Conservation (phyloP, 2,329 filamentous ascomycete species). For the Bimuria novae-zelandiae region DNA sequence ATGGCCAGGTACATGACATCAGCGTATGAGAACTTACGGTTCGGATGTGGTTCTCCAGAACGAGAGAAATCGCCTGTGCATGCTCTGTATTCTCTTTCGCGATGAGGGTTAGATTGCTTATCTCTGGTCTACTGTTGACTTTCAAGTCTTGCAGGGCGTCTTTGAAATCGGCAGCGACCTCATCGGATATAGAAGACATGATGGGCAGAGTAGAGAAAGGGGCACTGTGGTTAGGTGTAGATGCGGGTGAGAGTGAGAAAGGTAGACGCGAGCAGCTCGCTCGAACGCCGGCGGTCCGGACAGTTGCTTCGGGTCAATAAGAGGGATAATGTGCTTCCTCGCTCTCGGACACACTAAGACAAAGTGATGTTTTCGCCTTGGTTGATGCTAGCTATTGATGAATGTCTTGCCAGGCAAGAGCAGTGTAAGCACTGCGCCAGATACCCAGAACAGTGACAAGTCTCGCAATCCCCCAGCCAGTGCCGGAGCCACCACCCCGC, state of each 20-base stretch:
- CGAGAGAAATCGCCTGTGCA: slow-evolving; percentile 88
- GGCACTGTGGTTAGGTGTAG: slow-evolving; percentile 30
- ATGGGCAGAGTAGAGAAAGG: slow-evolving; percentile 46
- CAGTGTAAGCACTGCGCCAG: slow-evolving; percentile 38
- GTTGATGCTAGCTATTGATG: slow-evolving; percentile 53
- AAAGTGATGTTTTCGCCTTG: slow-evolving; percentile 48
- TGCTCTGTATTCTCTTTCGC: slow-evolving; percentile 97
- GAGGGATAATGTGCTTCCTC: slow-evolving; percentile 48
- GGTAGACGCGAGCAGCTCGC: slow-evolving; percentile 26
- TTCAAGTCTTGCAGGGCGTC: slow-evolving; percentile 90
- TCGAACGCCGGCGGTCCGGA: slow-evolving; percentile 28
- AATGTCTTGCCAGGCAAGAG: slow-evolving; percentile 35
- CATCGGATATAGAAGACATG: slow-evolving; percentile 74
- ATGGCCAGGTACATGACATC: not conserved
- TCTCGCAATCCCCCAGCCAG: slow-evolving; percentile 40
- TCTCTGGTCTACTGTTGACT: slow-evolving; percentile 90
- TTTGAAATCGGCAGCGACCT: slow-evolving; percentile 94
- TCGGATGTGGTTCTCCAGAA: slow-evolving; percentile 90
- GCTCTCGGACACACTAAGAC: slow-evolving; percentile 46
- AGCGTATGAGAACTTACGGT: slow-evolving; percentile 68
- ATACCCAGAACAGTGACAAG: slow-evolving; percentile 40
- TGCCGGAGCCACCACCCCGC: slow-evolving; percentile 34
- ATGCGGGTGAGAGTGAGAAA: slow-evolving; percentile 25
- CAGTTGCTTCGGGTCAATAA: slow-evolving; percentile 37
- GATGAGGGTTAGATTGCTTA: slow-evolving; percentile 96